A percentile compares a stretch with the other conserved stretches of the same genome.
Conservation (phyloP, 192 early-diverging fungal species). For the Dimargaris xerosporica region DNA sequence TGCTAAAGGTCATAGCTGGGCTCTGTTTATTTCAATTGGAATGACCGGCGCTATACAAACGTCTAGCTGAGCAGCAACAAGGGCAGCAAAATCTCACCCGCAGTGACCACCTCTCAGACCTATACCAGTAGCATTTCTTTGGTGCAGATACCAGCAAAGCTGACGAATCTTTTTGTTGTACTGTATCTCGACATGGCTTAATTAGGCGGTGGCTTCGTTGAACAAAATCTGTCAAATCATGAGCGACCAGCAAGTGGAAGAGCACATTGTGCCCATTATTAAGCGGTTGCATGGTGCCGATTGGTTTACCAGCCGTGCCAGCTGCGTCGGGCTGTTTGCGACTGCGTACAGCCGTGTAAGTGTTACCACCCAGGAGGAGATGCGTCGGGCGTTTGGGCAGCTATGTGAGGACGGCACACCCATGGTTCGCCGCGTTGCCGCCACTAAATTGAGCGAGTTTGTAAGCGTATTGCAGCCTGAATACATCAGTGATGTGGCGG, state of each 20-base stretch:
- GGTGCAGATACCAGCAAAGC: no score
- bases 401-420: slow-evolving; percentile 90
- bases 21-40: background rate
- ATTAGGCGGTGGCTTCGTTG: slow-evolving; percentile 89
- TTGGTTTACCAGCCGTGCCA: slow-evolving; percentile 96
- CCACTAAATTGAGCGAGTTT: slow-evolving; percentile 36
- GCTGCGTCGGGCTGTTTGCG: slow-evolving; percentile 86
- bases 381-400: slow-evolving; percentile 65
- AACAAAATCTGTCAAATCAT: slow-evolving; percentile 66
- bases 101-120: no score
- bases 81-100: no score
- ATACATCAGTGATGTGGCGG: slow-evolving; percentile 67
- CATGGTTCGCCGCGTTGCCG: slow-evolving; percentile 93
- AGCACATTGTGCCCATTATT: slow-evolving; percentile 79
- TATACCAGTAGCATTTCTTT: no score
- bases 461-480: slow-evolving; percentile 26
- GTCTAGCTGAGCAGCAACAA: no score
- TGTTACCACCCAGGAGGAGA: slow-evolving; percentile 63
- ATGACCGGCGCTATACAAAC: no score
- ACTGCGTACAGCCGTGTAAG: slow-evolving; percentile 59
- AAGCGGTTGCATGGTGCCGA: slow-evolving; percentile 83
- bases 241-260: slow-evolving; percentile 67
- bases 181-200: background rate
- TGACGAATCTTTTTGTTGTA: slow-evolving; percentile 3
- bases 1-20: background rate